Conservation (phyloP, 1,284 basidiomycete genomes). For the Sporisorium sorghi region DNA sequence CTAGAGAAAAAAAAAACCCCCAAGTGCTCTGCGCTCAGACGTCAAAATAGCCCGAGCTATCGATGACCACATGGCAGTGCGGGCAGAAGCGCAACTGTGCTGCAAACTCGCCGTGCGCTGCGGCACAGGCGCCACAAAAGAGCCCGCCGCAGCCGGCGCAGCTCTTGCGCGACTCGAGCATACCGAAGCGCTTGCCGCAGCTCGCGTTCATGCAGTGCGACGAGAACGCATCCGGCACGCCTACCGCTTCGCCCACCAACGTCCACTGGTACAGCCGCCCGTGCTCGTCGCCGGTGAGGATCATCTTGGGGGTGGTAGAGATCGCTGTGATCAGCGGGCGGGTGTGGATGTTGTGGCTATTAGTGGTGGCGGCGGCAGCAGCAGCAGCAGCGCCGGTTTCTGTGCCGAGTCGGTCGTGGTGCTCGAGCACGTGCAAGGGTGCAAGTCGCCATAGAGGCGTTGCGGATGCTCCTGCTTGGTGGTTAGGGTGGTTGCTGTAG, state of each 20-base stretch:
- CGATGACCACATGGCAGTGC: constrained; percentile 29
- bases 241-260: constrained; percentile 59
- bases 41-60: constrained; percentile 36
- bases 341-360: neutral
- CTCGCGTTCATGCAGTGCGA: constrained; percentile 45
- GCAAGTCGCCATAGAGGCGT: constrained; percentile 40
- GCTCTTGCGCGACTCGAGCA: constrained; percentile 52
- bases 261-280: constrained; percentile 64
- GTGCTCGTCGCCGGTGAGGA: constrained; percentile 60
- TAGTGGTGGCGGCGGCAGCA: too few relatives aligned
- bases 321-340: constrained; percentile 45
- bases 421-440: constrained; percentile 54
- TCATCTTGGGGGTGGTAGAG: constrained; percentile 24
- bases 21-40: neutral
- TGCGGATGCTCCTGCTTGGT: neutral
- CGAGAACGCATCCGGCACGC: constrained; percentile 46
- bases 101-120: constrained; percentile 23
- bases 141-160: constrained; percentile 60
- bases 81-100: constrained; percentile 40
- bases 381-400: neutral
- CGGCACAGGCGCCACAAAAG: constrained; percentile 56
- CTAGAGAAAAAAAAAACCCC: neutral
- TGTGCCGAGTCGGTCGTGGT: constrained; percentile 40
- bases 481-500: too few relatives aligned
- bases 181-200: constrained; percentile 55